Evolutionary conservation across 192 early-diverging fungal species (phyloP), one percentile per base, ranked within the genome.

Genomic region (Gigaspora rosea): DNA sequence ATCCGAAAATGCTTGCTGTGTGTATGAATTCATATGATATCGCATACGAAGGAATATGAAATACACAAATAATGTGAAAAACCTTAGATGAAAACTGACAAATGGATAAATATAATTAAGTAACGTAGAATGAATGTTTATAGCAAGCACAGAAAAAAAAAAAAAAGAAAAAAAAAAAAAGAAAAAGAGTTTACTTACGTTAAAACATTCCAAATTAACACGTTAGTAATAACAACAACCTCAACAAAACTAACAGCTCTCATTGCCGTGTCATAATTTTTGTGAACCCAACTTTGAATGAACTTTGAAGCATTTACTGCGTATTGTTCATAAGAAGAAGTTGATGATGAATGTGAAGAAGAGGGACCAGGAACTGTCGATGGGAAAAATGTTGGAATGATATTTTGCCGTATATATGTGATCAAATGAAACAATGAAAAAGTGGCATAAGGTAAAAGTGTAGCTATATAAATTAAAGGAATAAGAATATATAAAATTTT

Each of bases 371-470:
- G 51, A 22, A 27, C 27, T 0, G 80, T 64, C 41, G 67, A 65
- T 12, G 92, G 93, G 73, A 90, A 83, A 18, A 92, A 67, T 20
- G 84, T 85, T n/a, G 90, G 92, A 20, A 94, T 75, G 59, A 94
- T 66, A 66, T 89, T 91, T 32, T 86, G 86, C 58, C 92, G 88
- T 36, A 87, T 71, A 80, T 92, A 95, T 75, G 87, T 90, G 70
- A 93, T 80, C 2, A 87, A 83, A 76, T 95, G 92, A 80, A 95
- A 93, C 67, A 91, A 72, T 7, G 94, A 93, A 73, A 93, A 95
- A 65, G 88, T 88, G 9, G 79, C 84, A 57, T 89, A 94, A 9
- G 94, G 94, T 68, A 95, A 81, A 71, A 94, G 83, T n/a, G 91
- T 86, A n/a, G 90, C 91, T 93, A 47, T 65, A 27, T 27, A 27